A percentile compares a stretch with the other conserved stretches of the same genome.
These are phyloP conservation scores for Epichloe gansuensis DNA, from an alignment of 2,329 filamentous ascomycete genomes.

Conservation along the genomic window DNA sequence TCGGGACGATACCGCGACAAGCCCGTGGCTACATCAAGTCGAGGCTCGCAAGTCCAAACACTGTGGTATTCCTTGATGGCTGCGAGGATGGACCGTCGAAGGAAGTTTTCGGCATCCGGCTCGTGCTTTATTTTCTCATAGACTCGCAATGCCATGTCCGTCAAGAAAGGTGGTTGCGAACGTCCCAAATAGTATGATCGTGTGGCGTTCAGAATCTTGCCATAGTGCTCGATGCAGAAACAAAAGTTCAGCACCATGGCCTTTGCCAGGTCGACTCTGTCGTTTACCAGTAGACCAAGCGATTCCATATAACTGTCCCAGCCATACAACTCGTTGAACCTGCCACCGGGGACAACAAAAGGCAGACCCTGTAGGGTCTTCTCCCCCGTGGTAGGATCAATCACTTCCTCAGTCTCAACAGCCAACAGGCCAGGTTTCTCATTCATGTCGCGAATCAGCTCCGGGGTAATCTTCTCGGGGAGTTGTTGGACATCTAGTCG, in stretches of 20 bases:
- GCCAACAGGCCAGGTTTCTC: constrained; percentile 79
- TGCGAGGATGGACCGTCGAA: constrained; percentile 66
- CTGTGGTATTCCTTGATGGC: constrained; percentile 95
- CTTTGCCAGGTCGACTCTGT: constrained; percentile 77
- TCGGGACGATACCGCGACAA: constrained; percentile 76
- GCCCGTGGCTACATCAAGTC: constrained; percentile 63
- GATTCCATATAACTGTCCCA: constrained; percentile 99
- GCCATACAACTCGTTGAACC: constrained; percentile 96
- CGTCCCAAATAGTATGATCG: constrained; percentile 89
- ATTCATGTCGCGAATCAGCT: constrained; percentile 74
- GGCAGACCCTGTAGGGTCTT: constrained; percentile 68
- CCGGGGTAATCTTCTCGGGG: constrained; percentile 62
- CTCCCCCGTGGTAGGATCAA: constrained; percentile 49
- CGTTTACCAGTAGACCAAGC: constrained; percentile 73
- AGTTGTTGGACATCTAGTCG: constrained; percentile 77
- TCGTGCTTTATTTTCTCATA: constrained; percentile 90
- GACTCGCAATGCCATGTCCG: constrained; percentile 89
- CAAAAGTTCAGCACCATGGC: constrained; percentile 94
- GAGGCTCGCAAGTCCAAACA: constrained; percentile 71
- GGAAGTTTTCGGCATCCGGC: constrained; percentile 65
- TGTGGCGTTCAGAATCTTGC: constrained; percentile 95
- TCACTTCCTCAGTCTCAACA: constrained; percentile 70
- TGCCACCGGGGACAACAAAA: constrained; percentile 92
- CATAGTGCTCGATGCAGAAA: constrained; percentile 97
- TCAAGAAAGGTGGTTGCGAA: constrained; percentile 92